Conservation (phyloP, 176 grass and related monocot species). For the Stipa capillata region DNA sequence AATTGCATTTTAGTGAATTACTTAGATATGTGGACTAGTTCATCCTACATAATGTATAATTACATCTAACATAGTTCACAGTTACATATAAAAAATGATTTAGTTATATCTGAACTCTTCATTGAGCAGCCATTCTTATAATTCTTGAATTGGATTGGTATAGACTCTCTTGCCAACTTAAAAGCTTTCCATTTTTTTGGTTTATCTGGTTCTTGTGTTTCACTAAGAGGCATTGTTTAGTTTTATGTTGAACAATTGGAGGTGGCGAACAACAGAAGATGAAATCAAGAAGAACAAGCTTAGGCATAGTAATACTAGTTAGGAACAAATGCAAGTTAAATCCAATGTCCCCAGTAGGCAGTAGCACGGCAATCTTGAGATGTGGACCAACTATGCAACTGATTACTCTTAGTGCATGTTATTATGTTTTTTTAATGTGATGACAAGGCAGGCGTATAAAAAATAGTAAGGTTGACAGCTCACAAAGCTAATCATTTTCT, state of each 20-base stretch:
- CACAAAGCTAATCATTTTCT: neutral
- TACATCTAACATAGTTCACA: no score
- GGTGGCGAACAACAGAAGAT: neutral
- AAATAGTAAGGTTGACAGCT: no score
- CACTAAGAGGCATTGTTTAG: neutral
- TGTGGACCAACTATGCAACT: neutral
- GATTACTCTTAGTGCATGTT: neutral
- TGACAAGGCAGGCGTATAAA: neutral
- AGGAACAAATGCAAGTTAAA: neutral
- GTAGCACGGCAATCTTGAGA: neutral
- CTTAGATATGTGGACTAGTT: no score
- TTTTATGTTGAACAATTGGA: neutral
- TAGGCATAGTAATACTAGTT: neutral
- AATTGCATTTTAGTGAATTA: no score
- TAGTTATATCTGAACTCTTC: neutral
- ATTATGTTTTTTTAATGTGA: neutral
- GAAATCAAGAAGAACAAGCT: no score
- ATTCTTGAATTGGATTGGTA: slow-evolving; percentile 2
- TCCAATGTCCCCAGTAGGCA: neutral
- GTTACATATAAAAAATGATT: no score
- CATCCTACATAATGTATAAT: no score
- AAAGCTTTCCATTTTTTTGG: neutral
- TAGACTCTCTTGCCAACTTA: neutral
- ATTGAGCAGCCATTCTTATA: neutral
- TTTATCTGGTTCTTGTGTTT: neutral